Evolutionary conservation across 108 stramenopile genomes (phyloP).

Genomic region (Nannochloropsis gaditana): DNA sequence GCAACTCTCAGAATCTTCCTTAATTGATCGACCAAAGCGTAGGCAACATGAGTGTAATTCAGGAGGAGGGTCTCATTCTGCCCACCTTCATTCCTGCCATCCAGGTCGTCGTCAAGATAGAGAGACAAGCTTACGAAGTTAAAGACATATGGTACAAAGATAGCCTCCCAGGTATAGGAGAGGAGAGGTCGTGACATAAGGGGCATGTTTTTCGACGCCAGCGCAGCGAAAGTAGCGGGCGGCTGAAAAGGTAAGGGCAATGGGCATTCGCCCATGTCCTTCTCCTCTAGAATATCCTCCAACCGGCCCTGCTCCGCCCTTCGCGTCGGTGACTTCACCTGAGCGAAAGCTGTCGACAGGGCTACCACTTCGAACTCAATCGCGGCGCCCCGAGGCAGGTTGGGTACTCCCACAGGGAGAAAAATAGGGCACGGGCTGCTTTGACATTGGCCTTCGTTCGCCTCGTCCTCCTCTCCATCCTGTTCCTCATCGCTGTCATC

Average conservation of each 20-base stretch:
- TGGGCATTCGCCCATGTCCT: neutral
- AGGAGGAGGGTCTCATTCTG: neutral
- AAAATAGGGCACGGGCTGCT: neutral
- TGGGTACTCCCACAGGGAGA: neutral
- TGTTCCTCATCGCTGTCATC: neutral
- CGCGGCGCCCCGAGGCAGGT: neutral
- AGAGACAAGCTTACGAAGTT: neutral
- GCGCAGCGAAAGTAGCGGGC: neutral
- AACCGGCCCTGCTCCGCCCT: neutral
- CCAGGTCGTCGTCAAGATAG: neutral
- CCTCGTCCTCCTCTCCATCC: neutral
- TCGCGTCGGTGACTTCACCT: neutral
- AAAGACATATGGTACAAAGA: neutral
- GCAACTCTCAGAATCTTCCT: neutral
- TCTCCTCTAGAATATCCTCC: neutral
- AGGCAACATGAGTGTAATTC: constrained; percentile 19
- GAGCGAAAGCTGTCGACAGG: neutral
- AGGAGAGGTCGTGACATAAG: neutral
- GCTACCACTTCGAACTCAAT: neutral
- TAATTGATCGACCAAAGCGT: neutral
- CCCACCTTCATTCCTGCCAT: neutral
- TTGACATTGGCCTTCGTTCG: neutral
- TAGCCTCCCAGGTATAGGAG: constrained; percentile 7
- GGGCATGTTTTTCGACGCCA: neutral
- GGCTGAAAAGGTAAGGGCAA: constrained; percentile 13